A percentile compares a stretch with the other conserved stretches of the same genome.
phyloP scores from a whole-genome alignment of 2,329 filamentous ascomycete species.

The Hypoxylon sp. region DNA sequence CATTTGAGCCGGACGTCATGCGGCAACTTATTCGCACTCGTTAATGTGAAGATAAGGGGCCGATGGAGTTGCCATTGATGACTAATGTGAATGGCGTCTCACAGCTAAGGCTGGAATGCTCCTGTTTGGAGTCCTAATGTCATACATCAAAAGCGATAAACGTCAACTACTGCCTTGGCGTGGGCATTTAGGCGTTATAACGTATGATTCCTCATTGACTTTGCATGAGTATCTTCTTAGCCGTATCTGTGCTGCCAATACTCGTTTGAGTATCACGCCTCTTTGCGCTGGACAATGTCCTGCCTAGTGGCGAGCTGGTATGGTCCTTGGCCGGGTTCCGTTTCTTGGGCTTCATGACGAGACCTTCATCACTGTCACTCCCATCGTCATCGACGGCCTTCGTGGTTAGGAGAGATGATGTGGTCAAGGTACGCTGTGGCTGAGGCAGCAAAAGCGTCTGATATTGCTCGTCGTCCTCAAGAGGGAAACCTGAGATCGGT shows the following conservation, averaged over 20 bases:
- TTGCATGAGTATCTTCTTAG: constrained; percentile 67
- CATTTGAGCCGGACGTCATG: background rate
- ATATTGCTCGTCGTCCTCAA: constrained; percentile 56
- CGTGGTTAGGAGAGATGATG: constrained; percentile 44
- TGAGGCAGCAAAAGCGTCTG: constrained; percentile 48
- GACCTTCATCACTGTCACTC: constrained; percentile 68
- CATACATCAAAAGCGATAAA: background rate
- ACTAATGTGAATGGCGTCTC: background rate
- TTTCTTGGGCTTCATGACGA: constrained; percentile 68
- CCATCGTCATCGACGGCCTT: constrained; percentile 61
- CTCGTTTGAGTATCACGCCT: constrained; percentile 73
- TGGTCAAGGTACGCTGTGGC: constrained; percentile 40
- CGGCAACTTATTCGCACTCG: background rate
- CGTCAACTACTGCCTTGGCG: background rate
- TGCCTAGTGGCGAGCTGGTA: constrained; percentile 52
- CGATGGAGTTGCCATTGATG: background rate
- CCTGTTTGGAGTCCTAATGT: background rate
- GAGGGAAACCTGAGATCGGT: constrained; percentile 61
- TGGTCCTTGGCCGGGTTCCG: constrained; percentile 54
- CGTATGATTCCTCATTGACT: constrained; percentile 49
- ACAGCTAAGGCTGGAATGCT: background rate
- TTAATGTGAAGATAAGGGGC: background rate
- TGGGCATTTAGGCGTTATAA: background rate
- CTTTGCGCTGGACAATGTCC: constrained; percentile 56
- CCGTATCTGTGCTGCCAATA: constrained; percentile 74